Evolutionary conservation across 768 basidiomycete species (phyloP).

Genomic region (Pilatotrama ljubarskyi): DNA sequence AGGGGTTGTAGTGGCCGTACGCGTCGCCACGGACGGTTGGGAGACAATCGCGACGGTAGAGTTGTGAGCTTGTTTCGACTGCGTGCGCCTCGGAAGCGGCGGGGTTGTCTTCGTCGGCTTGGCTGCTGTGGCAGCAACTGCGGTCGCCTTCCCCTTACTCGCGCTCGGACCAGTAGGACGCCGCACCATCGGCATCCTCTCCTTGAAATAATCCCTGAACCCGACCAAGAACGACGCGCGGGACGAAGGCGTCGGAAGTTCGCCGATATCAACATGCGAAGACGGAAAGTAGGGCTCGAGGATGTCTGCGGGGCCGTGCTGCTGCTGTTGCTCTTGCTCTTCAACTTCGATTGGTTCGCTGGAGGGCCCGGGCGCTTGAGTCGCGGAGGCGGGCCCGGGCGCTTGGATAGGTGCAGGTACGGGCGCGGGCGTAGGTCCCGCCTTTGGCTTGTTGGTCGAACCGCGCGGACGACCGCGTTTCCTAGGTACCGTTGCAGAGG

Average conservation of each 20-base stretch:
- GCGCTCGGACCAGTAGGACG: background rate
- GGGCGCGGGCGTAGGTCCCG: too few relatives aligned
- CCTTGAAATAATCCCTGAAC: background rate
- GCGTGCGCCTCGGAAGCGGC: background rate
- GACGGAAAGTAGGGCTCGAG: constrained; percentile 7
- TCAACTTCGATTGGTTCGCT: background rate
- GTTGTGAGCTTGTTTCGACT: background rate
- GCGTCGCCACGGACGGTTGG: background rate
- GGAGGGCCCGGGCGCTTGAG: background rate
- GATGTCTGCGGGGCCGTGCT: constrained; percentile 1
- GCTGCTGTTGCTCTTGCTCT: background rate
- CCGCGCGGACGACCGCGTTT: constrained; percentile 8
- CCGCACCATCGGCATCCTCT: background rate
- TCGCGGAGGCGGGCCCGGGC: background rate
- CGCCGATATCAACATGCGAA: background rate
- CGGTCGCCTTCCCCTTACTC: background rate
- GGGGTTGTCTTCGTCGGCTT: background rate
- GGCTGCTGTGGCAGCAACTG: background rate
- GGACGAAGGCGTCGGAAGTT: background rate
- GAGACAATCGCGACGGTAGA: background rate
- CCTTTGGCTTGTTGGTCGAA: background rate
- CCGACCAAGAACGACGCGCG: background rate
- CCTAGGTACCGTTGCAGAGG: background rate
- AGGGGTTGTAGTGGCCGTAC: too few relatives aligned
- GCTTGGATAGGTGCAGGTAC: background rate